Conservation (phyloP, 768 basidiomycete genomes). For the Hydnomerulius pinastri region DNA sequence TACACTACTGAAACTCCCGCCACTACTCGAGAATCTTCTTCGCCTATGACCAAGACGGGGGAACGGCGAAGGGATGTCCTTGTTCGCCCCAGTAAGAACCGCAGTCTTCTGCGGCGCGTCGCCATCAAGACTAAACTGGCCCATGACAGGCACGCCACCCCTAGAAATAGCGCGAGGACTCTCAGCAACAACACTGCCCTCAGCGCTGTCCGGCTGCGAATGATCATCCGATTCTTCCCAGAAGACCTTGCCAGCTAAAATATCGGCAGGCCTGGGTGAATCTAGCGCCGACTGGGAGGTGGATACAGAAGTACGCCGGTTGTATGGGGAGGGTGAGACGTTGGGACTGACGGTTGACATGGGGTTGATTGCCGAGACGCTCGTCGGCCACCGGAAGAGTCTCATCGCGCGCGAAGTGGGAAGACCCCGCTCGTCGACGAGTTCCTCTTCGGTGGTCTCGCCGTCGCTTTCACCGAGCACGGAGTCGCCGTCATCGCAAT, state of each 20-base stretch:
- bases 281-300: conserved; percentile 32
- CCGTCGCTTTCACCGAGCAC: conserved; percentile 60
- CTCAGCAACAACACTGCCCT: conserved; percentile 35
- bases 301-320: conserved; percentile 32
- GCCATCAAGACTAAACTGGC: conserved; percentile 33
- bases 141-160: conserved; percentile 37
- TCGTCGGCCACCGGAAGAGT: conserved; percentile 65
- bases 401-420: conserved; percentile 77
- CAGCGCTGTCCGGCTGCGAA: conserved; percentile 36
- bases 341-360: conserved; percentile 70
- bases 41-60: conserved; percentile 24
- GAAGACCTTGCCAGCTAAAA: conserved; percentile 61
- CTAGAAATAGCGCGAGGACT: conserved; percentile 17
- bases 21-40: conserved; percentile 30
- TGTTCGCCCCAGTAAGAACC: conserved; percentile 31
- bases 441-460: conserved; percentile 83
- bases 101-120: conserved; percentile 19
- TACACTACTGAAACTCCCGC: conserved; percentile 39
- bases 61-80: conserved; percentile 36
- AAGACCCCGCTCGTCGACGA: conserved; percentile 72
- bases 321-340: conserved; percentile 44
- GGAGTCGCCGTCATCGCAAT: conserved; percentile 45
- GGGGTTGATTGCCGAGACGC: conserved; percentile 68
- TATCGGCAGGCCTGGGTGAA: conserved; percentile 66
- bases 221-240: conserved; percentile 50